Evolutionary conservation across 768 basidiomycete genomes (phyloP).

Genomic region (Auriscalpium orientale): DNA sequence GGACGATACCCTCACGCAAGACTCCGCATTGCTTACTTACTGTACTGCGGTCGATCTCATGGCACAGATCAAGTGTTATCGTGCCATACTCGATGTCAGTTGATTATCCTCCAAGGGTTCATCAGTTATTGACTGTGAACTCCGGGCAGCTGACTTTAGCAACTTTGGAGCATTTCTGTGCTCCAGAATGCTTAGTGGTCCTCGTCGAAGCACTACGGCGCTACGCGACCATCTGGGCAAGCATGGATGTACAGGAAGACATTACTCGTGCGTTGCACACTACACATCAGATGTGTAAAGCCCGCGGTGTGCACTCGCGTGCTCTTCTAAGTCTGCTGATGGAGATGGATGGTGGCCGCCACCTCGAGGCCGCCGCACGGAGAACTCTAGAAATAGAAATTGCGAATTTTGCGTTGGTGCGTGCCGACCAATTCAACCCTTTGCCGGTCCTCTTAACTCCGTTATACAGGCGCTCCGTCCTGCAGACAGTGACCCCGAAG

Average conservation of each 20-base stretch:
- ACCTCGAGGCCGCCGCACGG: constrained; percentile 47
- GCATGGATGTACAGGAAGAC: constrained; percentile 53
- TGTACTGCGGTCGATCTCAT: constrained; percentile 53
- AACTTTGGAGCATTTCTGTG: constrained; percentile 45
- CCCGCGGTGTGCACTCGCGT: constrained; percentile 58
- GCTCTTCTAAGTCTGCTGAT: constrained; percentile 54
- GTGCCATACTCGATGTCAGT: constrained; percentile 61
- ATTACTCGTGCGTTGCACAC: constrained; percentile 55
- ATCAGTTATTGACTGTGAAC: background rate
- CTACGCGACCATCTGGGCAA: constrained; percentile 68
- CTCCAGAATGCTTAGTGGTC: constrained; percentile 46
- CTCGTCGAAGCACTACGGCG: constrained; percentile 69
- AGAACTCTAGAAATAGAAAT: constrained; percentile 57
- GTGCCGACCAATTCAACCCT: constrained; percentile 11
- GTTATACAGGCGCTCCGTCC: constrained; percentile 33
- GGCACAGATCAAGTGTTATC: constrained; percentile 55
- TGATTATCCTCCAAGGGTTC: background rate
- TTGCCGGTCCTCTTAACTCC: background rate
- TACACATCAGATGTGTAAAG: constrained; percentile 57
- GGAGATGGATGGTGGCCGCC: constrained; percentile 54
- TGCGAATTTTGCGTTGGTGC: constrained; percentile 52
- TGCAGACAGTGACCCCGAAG: constrained; percentile 24
- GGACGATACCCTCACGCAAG: constrained; percentile 4
- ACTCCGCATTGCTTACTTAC: constrained; percentile 44
- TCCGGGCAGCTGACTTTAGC: constrained; percentile 25